Percentiles rank a stretch among this genome's conserved stretches.
phyloP scores from a whole-genome alignment of 441 rosid genomes.

The Syzygium syzygioides region DNA sequence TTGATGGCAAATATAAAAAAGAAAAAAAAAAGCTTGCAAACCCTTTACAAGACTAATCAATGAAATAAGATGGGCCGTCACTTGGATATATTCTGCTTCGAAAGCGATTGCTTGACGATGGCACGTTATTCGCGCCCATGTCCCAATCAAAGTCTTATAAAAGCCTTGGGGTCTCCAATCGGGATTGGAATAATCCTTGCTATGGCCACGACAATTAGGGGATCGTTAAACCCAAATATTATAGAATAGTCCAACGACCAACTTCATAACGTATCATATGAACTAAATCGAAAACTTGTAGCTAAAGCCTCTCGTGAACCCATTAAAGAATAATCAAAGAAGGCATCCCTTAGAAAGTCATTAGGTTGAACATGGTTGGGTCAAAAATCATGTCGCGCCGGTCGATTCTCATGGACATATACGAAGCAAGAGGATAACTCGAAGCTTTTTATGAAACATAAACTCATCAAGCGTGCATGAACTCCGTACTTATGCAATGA shows the following conservation, averaged over 20 bases:
- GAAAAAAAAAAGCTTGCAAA: background rate
- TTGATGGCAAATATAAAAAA: background rate
- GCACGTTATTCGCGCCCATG: background rate
- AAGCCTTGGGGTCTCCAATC: background rate
- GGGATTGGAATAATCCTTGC: background rate
- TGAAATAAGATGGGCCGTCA: background rate
- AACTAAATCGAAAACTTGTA: background rate
- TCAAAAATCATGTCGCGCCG: background rate
- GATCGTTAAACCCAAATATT: background rate
- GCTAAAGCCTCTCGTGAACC: background rate
- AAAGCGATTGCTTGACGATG: background rate
- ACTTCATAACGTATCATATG: background rate
- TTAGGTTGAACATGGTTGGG: background rate
- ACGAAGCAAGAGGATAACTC: background rate
- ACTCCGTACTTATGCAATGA: background rate
- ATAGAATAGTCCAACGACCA: background rate
- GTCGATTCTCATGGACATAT: background rate
- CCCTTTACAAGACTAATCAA: background rate
- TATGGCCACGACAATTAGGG: background rate
- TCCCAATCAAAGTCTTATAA: background rate
- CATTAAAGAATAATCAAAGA: background rate
- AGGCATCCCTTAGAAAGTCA: background rate
- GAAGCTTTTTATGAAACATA: background rate
- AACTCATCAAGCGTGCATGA: rapidly evolving
- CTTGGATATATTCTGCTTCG: background rate